Percentiles rank a stretch among this genome's conserved stretches.
Conservation (phyloP, 768 basidiomycete genomes). For the Xanthoconium purpureum region DNA sequence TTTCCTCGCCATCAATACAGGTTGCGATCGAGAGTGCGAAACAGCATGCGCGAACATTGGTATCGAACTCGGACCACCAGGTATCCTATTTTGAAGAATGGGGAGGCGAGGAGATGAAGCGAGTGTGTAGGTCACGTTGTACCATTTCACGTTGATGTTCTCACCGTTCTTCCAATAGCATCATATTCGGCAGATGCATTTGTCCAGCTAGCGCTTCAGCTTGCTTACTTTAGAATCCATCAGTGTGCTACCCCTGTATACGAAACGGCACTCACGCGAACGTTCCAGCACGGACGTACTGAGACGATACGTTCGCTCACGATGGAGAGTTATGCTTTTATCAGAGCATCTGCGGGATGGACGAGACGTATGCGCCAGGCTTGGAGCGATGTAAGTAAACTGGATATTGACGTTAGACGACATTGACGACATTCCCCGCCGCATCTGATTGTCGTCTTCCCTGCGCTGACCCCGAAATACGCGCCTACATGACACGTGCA, state of each 20-base stretch:
- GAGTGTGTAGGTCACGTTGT: slow-evolving; percentile 47
- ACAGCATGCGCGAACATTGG: slow-evolving; percentile 51
- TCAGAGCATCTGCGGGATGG: slow-evolving; percentile 19
- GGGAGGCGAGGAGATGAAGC: slow-evolving; percentile 86
- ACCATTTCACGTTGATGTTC: background rate
- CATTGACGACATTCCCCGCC: background rate
- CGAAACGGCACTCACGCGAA: slow-evolving; percentile 86
- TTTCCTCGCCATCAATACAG: slow-evolving; percentile 55
- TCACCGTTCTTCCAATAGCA: slow-evolving; percentile 32
- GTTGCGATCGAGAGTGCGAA: slow-evolving; percentile 59
- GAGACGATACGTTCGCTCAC: slow-evolving; percentile 83
- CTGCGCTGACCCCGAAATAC: too few relatives aligned
- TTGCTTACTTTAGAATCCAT: slow-evolving; percentile 84
- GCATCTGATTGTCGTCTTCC: background rate
- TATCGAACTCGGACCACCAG: slow-evolving; percentile 79
- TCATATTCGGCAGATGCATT: slow-evolving; percentile 73
- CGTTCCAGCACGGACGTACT: slow-evolving; percentile 84
- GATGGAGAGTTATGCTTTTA: slow-evolving; percentile 66
- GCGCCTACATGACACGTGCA: background rate
- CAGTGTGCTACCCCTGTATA: slow-evolving; percentile 83
- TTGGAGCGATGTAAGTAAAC: slow-evolving; percentile 11
- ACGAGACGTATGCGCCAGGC: slow-evolving; percentile 1
- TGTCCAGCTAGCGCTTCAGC: slow-evolving; percentile 87
- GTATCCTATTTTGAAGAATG: slow-evolving; percentile 81
- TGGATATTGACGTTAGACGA: background rate